These are phyloP conservation scores for Warburgia ugandensis DNA, from an alignment of 164 flowering plant genomes.

Conservation along the genomic window DNA sequence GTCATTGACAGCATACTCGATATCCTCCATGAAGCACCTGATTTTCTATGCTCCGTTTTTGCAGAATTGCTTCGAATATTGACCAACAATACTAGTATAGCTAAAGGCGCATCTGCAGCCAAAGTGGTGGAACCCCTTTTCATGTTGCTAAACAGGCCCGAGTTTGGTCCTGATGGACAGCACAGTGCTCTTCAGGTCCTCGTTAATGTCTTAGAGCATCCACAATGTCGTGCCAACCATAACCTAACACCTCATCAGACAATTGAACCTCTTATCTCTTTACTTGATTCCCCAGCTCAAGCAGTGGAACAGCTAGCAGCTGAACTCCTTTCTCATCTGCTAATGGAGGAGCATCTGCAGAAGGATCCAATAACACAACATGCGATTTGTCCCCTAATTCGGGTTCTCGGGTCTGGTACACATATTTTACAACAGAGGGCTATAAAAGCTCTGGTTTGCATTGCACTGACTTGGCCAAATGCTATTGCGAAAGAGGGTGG, in stretches of 20 bases:
- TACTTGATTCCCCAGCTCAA: conserved; percentile 74
- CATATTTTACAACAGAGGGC: conserved; percentile 89
- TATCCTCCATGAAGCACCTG: conserved; percentile 91
- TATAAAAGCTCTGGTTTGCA: conserved; percentile 80
- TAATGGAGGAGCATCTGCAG: conserved; percentile 85
- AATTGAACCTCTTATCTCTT: conserved; percentile 75
- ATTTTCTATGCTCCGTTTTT: conserved; percentile 80
- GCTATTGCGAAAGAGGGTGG: conserved; percentile 99
- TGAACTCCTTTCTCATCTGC: conserved; percentile 89
- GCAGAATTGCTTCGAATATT: conserved; percentile 87
- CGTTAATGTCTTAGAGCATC: conserved; percentile 90
- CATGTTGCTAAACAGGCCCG: conserved; percentile 56
- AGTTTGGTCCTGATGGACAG: conserved; percentile 88
- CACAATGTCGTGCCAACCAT: conserved; percentile 76
- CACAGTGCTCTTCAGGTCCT: conserved; percentile 92
- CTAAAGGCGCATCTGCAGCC: conserved; percentile 85
- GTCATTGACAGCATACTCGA: conserved; percentile 78
- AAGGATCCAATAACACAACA: conserved; percentile 71
- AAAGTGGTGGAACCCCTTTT: conserved; percentile 95
- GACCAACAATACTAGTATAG: conserved; percentile 88
- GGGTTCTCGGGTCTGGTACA: conserved; percentile 76
- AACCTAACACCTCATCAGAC: conserved; percentile 66
- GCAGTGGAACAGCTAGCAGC: conserved; percentile 91
- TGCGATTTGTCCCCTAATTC: conserved; percentile 79
- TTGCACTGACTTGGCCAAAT: conserved; percentile 90